Conservation (phyloP, 2,329 filamentous ascomycete species). For the Arthrobotrys entomopaga region DNA sequence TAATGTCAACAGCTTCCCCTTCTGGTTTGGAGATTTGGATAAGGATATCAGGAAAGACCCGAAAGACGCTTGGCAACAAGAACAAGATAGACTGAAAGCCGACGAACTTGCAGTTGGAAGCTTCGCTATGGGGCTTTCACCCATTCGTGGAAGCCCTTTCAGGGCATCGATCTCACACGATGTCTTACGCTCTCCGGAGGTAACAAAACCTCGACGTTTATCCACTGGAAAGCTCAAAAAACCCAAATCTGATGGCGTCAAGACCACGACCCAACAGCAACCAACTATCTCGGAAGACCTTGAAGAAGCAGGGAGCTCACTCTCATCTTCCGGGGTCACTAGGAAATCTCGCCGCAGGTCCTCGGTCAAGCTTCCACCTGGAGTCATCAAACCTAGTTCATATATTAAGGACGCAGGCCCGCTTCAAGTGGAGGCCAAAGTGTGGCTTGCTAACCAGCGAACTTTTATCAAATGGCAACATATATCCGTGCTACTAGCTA, state of each 20-base stretch:
- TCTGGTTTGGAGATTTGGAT: constrained; percentile 93
- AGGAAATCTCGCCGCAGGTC: constrained; percentile 59
- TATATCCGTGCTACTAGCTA: constrained; percentile 85
- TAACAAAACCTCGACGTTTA: constrained; percentile 69
- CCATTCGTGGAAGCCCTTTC: constrained; percentile 60
- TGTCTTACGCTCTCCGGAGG: constrained; percentile 70
- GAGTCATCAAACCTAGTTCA: constrained; percentile 82
- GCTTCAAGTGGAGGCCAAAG: constrained; percentile 93
- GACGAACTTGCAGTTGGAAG: constrained; percentile 91
- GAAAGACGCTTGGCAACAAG: constrained; percentile 86
- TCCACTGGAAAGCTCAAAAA: constrained; percentile 61
- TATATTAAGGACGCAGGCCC: constrained; percentile 97
- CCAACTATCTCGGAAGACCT: constrained; percentile 60
- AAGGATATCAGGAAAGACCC: constrained; percentile 94
- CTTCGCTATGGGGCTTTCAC: constrained; percentile 70
- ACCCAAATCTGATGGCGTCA: constrained; percentile 35
- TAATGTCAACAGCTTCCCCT: constrained; percentile 93
- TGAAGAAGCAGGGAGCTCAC: constrained; percentile 60
- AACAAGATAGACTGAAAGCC: constrained; percentile 83
- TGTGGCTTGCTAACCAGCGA: constrained; percentile 97
- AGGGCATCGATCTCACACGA: constrained; percentile 33
- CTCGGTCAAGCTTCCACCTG: constrained; percentile 73
- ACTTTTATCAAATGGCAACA: constrained; percentile 99
- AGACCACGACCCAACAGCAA: constrained; percentile 9
- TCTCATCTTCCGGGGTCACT: constrained; percentile 71